phyloP scores from a whole-genome alignment of 2,329 filamentous ascomycete species.

The Colletotrichum chrysophilum region DNA sequence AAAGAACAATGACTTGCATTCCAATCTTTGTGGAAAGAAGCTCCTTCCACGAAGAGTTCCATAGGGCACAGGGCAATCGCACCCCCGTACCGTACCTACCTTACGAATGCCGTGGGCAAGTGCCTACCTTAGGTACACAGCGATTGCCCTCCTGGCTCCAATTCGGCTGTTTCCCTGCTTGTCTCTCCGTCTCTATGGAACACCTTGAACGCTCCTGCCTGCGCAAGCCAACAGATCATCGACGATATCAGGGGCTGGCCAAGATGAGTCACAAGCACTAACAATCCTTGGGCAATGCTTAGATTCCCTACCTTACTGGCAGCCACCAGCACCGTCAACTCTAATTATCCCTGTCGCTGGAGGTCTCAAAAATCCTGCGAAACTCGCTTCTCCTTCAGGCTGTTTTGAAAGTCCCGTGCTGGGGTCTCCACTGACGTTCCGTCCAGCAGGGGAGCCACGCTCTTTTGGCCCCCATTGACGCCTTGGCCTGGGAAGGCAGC shows the following conservation, averaged over 20 bases:
- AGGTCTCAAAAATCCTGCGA: conserved; percentile 32
- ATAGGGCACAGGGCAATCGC: background rate
- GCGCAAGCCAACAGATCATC: background rate
- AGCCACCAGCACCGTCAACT: conserved; percentile 1
- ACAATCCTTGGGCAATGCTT: background rate
- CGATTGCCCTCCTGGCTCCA: background rate
- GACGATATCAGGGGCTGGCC: background rate
- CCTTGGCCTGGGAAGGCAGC: background rate
- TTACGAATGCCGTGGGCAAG: background rate
- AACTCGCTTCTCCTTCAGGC: conserved; percentile 44
- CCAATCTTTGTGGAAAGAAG: background rate
- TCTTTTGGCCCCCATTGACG: background rate
- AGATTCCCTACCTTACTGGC: background rate
- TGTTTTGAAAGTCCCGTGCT: conserved; percentile 33
- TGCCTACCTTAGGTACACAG: background rate
- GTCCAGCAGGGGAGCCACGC: background rate
- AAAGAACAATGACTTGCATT: conserved; percentile 1
- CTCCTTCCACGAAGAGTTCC: background rate
- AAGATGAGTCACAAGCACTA: background rate
- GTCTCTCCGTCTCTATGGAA: background rate
- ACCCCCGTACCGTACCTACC: background rate
- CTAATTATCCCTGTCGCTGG: conserved; percentile 22
- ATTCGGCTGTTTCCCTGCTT: background rate
- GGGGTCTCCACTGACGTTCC: conserved; percentile 3
- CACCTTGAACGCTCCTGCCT: background rate